Evolutionary conservation across 2,329 filamentous ascomycete genomes (phyloP), one percentile per base, ranked within the genome.

Genomic region (Alternaria brassicae): DNA sequence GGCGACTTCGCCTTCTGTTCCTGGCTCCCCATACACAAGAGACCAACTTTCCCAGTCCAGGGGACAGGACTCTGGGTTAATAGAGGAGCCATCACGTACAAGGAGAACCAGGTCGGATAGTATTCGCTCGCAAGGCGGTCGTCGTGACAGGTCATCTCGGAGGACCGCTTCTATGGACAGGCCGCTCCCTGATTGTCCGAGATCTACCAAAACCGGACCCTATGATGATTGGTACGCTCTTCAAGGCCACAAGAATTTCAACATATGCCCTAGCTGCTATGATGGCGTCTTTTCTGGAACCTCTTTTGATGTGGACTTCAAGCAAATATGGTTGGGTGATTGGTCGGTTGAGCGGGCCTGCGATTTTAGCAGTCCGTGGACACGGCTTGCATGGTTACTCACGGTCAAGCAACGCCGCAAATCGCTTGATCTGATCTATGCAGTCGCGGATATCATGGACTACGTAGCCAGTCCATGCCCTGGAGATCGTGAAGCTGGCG

Each of bases 241-340:
- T 4, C 86, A 87, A 4, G 86, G 87, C 13, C 86, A 88, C 61
- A 85, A 88, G 12, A 86, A 86, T 60, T 90, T 97, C 67, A 87
- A 91, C 62, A 89, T 97, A 44, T 97, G 94, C 69, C 91, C 92
- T 0, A 86, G 86, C 12, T 98, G 94, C 78, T 92, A 91, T 74
- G 82, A 85, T 3, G 83, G 84, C 6, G 85, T 92, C 8, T 92
- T 94, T 66, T 84, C 83, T 13, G 81, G 85, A 23, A 90, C 91
- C 0, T 82, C 86, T 19, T 96, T 91, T 72, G 83, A 87, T 2
- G 82, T 85, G 15, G 82, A 87, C 32, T 92, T 97, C 69, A 80
- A 88, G 10, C 83, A 84, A 3, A 86, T 86, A 34, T 83, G 86
- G 28, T 80, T 83, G 27, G 86, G 88, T 15, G 81, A 86, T 4